Base-by-base conservation (phyloP, 176 grass and related monocot genomes). In the Carex parvula region DNA sequence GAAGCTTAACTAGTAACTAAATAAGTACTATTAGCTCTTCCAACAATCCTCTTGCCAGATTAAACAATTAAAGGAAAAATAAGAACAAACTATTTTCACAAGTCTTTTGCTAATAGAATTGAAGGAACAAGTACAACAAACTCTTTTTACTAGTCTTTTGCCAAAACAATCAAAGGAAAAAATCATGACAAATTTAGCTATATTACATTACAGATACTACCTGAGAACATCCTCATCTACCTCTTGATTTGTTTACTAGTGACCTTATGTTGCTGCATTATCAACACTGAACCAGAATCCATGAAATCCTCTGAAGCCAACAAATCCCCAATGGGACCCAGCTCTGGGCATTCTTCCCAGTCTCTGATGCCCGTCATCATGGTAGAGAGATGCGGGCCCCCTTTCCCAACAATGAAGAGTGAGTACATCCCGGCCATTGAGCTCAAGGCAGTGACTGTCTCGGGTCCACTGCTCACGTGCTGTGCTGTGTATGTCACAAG, bases 281-380 rank as follows among this genome's bases (percentile, higher is more conserved):
- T 87, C 3, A 93, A 83, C 26, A 97, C 91, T 0, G 91, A 97
- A 33, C 85, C 85, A 5, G 85, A 87, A 20, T 76, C 85, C 35
- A 70, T 78, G 69, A 96, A 80, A 52, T 93, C 94, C 14, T 92
- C 87, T 3, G 94, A 97, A 65, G 94, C 86, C 70, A 97, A 30
- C 20, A 97, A 73, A 88, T 97, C 91, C 0, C 94, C 94, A 8
- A 97, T 59, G 37, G 87, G 87, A 0, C 94, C 94, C 13, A 97
- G 87, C 89, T 97, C 91, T 0, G 87, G 85, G 67, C 84, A 93
- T 16, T 93, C 81, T 17, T 93, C 81, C 81, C 84, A 88, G 14
- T 85, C 87, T 10, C 87, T 89, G 64, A 93, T 89, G 60, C 91
- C 84, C 1, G 35, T 68, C 2, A 86, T 96, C 85, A 91, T 85